Evolutionary conservation across 805 yeast genomes (phyloP).

Genomic region (Suhomyces sp.): DNA sequence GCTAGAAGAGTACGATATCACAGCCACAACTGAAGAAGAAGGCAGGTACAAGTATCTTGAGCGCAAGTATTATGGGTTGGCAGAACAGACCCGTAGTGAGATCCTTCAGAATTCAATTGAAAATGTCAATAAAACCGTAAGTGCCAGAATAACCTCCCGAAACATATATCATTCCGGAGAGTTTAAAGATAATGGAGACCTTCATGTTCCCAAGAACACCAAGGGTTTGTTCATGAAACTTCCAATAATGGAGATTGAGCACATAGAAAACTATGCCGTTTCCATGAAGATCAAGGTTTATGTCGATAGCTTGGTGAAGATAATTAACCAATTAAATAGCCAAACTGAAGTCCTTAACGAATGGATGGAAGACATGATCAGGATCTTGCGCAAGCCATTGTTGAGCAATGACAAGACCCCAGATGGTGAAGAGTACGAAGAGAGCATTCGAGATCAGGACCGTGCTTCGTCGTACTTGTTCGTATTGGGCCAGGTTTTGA

Average conservation of each 20-base stretch:
- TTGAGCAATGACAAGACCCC: slow-evolving; percentile 46
- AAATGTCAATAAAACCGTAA: slow-evolving; percentile 25
- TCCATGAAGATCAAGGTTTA: slow-evolving; percentile 20
- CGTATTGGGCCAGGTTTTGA: slow-evolving; percentile 46
- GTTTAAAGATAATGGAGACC: slow-evolving; percentile 26
- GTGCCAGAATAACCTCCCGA: slow-evolving; percentile 22
- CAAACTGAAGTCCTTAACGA: slow-evolving; percentile 52
- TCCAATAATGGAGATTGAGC: slow-evolving; percentile 25
- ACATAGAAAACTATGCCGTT: slow-evolving; percentile 14
- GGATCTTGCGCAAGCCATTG: slow-evolving; percentile 48
- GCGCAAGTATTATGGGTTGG: slow-evolving; percentile 29
- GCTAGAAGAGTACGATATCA: slow-evolving; percentile 4
- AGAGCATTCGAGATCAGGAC: slow-evolving; percentile 73
- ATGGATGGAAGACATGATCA: slow-evolving; percentile 47
- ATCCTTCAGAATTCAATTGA: slow-evolving; percentile 30
- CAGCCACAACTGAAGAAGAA: not conserved
- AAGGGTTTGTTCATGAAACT: slow-evolving; percentile 28
- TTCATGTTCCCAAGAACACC: slow-evolving; percentile 31
- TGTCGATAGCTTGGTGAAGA: slow-evolving; percentile 17
- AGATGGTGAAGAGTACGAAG: slow-evolving; percentile 76
- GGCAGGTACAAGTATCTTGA: slow-evolving; percentile 24
- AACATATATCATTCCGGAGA: slow-evolving; percentile 10
- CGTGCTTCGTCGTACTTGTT: slow-evolving; percentile 58
- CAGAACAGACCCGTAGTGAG: slow-evolving; percentile 33
- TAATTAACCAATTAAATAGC: slow-evolving; percentile 39